Evolutionary conservation across 2,329 filamentous ascomycete species (phyloP), one percentile per base, ranked within the genome.

Genomic region (Cyphellophora attinorum): DNA sequence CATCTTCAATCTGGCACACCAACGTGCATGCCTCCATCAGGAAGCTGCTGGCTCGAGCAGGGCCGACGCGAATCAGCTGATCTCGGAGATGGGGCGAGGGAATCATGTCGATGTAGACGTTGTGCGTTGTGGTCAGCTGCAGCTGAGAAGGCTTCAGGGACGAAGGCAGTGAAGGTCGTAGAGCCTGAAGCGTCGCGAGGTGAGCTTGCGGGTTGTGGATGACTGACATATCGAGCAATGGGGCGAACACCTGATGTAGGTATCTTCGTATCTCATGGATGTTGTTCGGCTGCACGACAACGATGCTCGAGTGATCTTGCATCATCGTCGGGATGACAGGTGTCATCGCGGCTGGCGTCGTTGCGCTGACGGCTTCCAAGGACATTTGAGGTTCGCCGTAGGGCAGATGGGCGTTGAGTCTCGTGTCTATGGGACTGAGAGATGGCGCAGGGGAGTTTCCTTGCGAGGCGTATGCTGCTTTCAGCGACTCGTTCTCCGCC

Each of bases 41-140:
- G 36, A 64, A 64, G 13, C 49, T 49, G 29, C 54, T 52, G 18
- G 57, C 55, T 19, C 58, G 52, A n/a, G 59, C 57, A 2, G 48
- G 33, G 2, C 51, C 52, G 5, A 60, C 49, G 11, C 44, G 47
- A 38, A 63, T 53, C 5, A 64, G 46, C 4, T 53, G 48, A 31
- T 63, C 57, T 29, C 61, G 52, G n/a, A 64, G 47, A 5, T 45
- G 40, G 4, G 57, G 58, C 5, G 60, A 62, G 8, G 61, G 58
- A 12, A 64, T 51, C 50, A 62, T 50, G 40, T 64, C 60, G 35
- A 64, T 61, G 33, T 56, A 60, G 33, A 54, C 58, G 41, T 59
- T 59, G 37, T 64, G 61, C 11, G 59, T 53, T 3, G 52, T 61
- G 15, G 54, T 51, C 5, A 64, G 52, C 37, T 64, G 61, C 16